A percentile compares a stretch with the other conserved stretches of the same genome.
Evolutionary conservation across 331 rosid genomes (phyloP).

Genomic region (Cydonia oblonga): DNA sequence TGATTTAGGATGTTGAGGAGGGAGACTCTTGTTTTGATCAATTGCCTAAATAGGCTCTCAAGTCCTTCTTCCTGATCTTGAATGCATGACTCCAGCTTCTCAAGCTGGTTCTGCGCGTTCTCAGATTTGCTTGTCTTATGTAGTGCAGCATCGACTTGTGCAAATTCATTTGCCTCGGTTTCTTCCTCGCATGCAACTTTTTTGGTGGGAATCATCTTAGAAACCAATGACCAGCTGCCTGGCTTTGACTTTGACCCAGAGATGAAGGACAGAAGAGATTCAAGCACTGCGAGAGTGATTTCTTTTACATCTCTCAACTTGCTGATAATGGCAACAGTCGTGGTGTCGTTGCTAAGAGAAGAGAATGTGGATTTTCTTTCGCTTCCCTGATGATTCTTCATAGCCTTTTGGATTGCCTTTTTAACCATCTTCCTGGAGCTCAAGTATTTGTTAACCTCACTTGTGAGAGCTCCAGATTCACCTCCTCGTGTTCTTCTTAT

Average conservation of each 20-base stretch:
- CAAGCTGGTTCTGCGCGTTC: not conserved
- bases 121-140: not conserved
- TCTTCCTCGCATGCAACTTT: conserved; percentile 3
- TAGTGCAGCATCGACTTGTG: not conserved
- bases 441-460: not conserved
- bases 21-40: conserved; percentile 13
- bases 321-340: not conserved
- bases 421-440: not conserved
- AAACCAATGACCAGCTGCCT: conserved; percentile 21
- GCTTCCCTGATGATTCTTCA: not conserved
- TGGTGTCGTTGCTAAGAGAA: conserved; percentile 9
- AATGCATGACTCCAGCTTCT: not conserved
- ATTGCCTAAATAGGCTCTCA: not conserved
- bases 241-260: not conserved
- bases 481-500: not conserved
- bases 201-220: conserved; percentile 27
- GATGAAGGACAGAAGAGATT: conserved; percentile 15
- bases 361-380: not conserved
- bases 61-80: not conserved
- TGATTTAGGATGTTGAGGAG: conserved; percentile 20
- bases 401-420: not conserved
- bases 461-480: not conserved
- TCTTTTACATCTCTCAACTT: not conserved
- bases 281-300: conserved; percentile 17
- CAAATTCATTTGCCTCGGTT: not conserved